phyloP scores from a whole-genome alignment of 495 filamentous ascomycete genomes.

The Talaromyces wortmannii region DNA sequence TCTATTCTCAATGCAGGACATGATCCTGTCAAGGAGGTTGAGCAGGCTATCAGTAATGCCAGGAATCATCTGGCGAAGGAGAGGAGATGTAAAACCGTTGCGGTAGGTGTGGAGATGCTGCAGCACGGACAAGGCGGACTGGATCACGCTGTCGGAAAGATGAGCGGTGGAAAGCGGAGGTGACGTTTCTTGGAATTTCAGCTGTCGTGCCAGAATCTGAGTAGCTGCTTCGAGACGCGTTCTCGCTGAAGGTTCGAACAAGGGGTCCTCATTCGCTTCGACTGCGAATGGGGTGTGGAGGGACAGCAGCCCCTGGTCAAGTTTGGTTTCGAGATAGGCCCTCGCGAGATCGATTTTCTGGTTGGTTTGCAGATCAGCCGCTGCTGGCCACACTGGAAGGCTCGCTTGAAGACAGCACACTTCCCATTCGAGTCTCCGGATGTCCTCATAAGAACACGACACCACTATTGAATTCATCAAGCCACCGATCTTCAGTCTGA shows the following conservation, averaged over 20 bases:
- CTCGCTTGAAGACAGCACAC: conserved; percentile 27
- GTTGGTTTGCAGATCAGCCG: conserved; percentile 14
- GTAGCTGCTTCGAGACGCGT: conserved; percentile 30
- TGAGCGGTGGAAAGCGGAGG: conserved; percentile 27
- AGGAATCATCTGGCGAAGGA: conserved; percentile 12
- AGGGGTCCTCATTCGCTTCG: conserved; percentile 23
- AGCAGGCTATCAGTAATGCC: conserved; percentile 30
- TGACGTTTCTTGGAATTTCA: conserved; percentile 25
- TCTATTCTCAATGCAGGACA: conserved; percentile 27
- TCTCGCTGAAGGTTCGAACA: conserved; percentile 32
- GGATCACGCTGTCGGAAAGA: conserved; percentile 35
- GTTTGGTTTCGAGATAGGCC: conserved; percentile 26
- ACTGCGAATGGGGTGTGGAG: conserved; percentile 39
- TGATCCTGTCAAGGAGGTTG: conserved; percentile 25
- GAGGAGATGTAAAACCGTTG: background rate
- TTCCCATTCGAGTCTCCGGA: conserved; percentile 35
- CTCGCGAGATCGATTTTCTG: conserved; percentile 26
- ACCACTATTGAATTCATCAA: conserved; percentile 37
- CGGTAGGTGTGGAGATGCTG: conserved; percentile 23
- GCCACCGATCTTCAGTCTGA: conserved; percentile 28
- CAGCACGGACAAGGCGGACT: conserved; percentile 29
- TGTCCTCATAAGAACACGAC: conserved; percentile 37
- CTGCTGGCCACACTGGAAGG: conserved; percentile 24
- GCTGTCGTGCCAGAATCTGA: conserved; percentile 32
- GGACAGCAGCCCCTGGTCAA: conserved; percentile 29